These are phyloP conservation scores for Luvunga scandens DNA, from an alignment of 345 rosid species.

Conservation along the genomic window DNA sequence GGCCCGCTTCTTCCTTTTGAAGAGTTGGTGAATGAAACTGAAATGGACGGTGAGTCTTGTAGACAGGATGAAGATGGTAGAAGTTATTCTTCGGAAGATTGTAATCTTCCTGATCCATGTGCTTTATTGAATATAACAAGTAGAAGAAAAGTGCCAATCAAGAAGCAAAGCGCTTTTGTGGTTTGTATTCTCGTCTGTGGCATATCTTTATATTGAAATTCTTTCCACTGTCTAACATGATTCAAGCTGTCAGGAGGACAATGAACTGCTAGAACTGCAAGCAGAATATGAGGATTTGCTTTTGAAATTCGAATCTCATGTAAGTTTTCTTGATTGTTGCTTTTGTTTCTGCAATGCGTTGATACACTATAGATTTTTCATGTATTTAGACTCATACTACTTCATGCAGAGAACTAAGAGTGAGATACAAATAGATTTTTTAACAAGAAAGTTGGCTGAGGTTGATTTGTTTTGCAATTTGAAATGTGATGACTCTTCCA, in stretches of 20 bases:
- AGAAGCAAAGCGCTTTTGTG: constrained; percentile 49
- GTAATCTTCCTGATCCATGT: constrained; percentile 67
- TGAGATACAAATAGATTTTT: constrained; percentile 62
- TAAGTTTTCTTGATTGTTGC: constrained; percentile 22
- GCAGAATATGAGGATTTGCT: constrained; percentile 68
- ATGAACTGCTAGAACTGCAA: constrained; percentile 42
- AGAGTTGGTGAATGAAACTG: constrained; percentile 51
- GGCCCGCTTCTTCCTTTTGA: constrained; percentile 74
- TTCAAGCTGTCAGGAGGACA: constrained; percentile 51
- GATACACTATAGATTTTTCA: background rate
- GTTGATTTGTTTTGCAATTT: constrained; percentile 22
- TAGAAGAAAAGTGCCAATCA: constrained; percentile 64
- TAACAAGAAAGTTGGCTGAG: constrained; percentile 52
- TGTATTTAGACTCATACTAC: background rate
- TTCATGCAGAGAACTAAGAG: constrained; percentile 52
- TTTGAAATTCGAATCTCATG: constrained; percentile 66
- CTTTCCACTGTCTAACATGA: constrained; percentile 22
- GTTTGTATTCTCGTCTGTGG: constrained; percentile 46
- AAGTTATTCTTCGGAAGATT: constrained; percentile 32
- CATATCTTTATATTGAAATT: constrained; percentile 15
- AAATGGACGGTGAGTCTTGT: constrained; percentile 28
- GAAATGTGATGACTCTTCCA: constrained; percentile 24
- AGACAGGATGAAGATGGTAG: constrained; percentile 41
- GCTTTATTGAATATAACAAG: constrained; percentile 72
- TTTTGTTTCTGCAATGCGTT: constrained; percentile 1